Evolutionary conservation across 2,329 filamentous ascomycete genomes (phyloP).

Genomic region (Phialophora chinensis): DNA sequence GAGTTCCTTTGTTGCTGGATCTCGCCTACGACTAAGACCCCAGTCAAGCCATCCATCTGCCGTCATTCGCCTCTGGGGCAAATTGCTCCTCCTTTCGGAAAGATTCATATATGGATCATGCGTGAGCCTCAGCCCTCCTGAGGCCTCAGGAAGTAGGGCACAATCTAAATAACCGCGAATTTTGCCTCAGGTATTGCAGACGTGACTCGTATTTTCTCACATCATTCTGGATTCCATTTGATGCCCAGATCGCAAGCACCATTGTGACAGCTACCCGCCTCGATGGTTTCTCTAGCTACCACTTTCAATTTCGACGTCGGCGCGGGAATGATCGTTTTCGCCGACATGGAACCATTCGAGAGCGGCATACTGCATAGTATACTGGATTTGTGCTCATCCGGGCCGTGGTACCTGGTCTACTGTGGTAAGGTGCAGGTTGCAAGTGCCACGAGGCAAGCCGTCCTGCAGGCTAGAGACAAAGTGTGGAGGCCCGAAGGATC

Average conservation of each 20-base stretch:
- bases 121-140: constrained; percentile 8
- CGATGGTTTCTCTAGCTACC: not conserved
- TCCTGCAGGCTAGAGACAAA: constrained; percentile 7
- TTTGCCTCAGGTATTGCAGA: not conserved
- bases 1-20: not conserved
- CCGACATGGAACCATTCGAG: constrained; percentile 15
- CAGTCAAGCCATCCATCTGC: not conserved
- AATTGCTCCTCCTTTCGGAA: constrained; percentile 15
- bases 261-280: not conserved
- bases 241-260: not conserved
- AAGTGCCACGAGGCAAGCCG: constrained; percentile 19
- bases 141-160: not conserved
- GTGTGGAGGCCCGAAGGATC: constrained; percentile 23
- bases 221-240: constrained; percentile 2
- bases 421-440: constrained; percentile 6
- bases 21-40: not conserved
- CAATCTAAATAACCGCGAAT: not conserved
- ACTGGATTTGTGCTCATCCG: not conserved
- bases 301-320: constrained; percentile 11
- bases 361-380: constrained; percentile 16
- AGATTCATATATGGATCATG: constrained; percentile 7
- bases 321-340: constrained; percentile 4
- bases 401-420: constrained; percentile 9
- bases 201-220: constrained; percentile 17
- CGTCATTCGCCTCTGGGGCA: constrained; percentile 12